Percentiles rank a stretch among this genome's conserved stretches.
These are phyloP conservation scores for Phytopythium boreale DNA, from an alignment of 352 stramenopile species.

Conservation along the genomic window DNA sequence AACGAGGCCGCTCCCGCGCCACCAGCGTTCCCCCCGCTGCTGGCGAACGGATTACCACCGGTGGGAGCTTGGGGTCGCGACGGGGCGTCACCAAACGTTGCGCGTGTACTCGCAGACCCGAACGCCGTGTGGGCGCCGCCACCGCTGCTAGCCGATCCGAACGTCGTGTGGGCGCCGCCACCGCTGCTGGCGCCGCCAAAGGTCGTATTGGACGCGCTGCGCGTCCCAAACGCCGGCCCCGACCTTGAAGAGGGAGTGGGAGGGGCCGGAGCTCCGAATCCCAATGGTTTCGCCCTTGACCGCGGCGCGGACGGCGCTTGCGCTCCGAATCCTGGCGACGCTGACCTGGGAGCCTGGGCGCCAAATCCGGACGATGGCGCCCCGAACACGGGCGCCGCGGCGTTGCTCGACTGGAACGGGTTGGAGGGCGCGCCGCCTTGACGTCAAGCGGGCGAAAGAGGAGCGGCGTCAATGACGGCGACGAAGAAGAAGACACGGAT, in stretches of 20 bases:
- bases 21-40: background rate
- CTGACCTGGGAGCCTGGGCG: slow-evolving; percentile 7
- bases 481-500: background rate
- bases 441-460: background rate
- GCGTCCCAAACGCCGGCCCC: background rate
- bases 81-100: background rate
- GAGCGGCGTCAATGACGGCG: background rate
- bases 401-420: slow-evolving; percentile 23
- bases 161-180: background rate
- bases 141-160: background rate
- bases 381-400: slow-evolving; percentile 2
- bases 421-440: slow-evolving; percentile 12
- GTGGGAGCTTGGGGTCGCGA: background rate
- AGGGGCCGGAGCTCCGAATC: background rate
- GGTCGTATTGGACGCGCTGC: background rate
- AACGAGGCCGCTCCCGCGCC: background rate
- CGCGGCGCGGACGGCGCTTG: background rate
- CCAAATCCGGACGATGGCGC: slow-evolving; percentile 14
- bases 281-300: background rate
- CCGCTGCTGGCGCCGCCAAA: background rate
- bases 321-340: background rate
- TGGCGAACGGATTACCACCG: background rate
- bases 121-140: background rate
- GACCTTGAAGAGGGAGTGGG: background rate
- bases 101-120: background rate